phyloP scores from a whole-genome alignment of 106 monocot genomes.

The Xerophyta viscosa region DNA sequence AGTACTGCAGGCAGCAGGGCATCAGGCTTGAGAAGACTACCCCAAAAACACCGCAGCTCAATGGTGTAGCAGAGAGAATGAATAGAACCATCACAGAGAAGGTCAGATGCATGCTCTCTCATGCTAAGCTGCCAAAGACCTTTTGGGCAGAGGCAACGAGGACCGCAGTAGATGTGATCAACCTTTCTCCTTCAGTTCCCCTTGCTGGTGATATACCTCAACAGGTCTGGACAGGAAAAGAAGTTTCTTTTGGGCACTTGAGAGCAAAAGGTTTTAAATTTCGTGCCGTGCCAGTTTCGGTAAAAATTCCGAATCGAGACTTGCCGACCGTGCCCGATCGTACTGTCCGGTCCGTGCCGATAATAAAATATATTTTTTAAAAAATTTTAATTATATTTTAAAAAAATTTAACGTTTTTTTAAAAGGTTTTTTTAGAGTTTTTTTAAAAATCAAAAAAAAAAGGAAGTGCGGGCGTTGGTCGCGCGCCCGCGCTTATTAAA shows the following conservation, averaged over 20 bases:
- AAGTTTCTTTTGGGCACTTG: not conserved
- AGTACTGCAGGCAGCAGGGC: not conserved
- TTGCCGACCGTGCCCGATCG: too few relatives aligned
- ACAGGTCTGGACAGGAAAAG: not conserved
- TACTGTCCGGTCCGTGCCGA: too few relatives aligned
- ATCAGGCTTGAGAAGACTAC: slow-evolving; percentile 3
- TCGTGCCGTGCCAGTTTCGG: too few relatives aligned
- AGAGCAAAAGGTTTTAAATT: not conserved
- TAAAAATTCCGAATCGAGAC: too few relatives aligned
- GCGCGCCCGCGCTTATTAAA: too few relatives aligned
- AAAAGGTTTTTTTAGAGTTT: too few relatives aligned
- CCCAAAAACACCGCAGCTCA: slow-evolving; percentile 1
- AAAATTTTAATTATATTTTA: too few relatives aligned
- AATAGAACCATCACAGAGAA: not conserved
- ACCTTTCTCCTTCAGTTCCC: not conserved
- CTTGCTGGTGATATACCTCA: not conserved
- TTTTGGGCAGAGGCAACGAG: slow-evolving; percentile 10
- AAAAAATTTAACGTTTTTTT: too few relatives aligned
- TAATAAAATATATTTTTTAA: too few relatives aligned
- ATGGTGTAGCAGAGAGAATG: slow-evolving; percentile 3
- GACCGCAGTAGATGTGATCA: slow-evolving; percentile 2
- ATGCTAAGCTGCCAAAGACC: not conserved
- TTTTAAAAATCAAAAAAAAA: too few relatives aligned
- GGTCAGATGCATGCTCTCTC: not conserved
- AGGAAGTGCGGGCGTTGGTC: too few relatives aligned